Evolutionary conservation across 2,329 filamentous ascomycete genomes (phyloP).

Genomic region (Xylaria arbuscula): DNA sequence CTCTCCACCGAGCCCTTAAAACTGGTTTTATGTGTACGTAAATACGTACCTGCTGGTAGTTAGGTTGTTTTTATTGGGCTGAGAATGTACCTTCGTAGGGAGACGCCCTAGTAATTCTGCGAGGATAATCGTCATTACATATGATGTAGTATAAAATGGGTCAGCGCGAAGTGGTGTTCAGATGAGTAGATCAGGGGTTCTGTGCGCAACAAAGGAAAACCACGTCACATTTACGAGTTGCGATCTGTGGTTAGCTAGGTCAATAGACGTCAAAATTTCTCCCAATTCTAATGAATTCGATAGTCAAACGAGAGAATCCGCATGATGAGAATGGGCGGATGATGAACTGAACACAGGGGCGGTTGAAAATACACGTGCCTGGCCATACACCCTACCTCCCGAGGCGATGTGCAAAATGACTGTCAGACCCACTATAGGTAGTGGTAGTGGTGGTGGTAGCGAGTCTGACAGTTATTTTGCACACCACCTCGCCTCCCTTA

Average conservation of each 20-base stretch:
- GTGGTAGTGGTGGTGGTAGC: too few species aligned
- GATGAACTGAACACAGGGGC: not conserved
- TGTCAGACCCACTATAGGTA: too few species aligned
- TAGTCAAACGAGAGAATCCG: not conserved
- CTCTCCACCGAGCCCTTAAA: not conserved
- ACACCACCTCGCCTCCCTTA: too few species aligned
- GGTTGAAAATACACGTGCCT: not conserved
- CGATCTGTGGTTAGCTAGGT: not conserved
- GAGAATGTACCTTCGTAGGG: constrained; percentile 2
- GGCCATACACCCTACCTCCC: too few species aligned
- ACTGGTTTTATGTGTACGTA: not conserved
- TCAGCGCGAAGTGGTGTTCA: too few species aligned
- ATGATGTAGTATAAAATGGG: too few species aligned
- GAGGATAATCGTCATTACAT: too few species aligned
- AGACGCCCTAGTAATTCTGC: not conserved
- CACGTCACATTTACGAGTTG: not conserved
- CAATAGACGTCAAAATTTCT: not conserved
- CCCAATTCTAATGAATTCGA: not conserved
- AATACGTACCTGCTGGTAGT: not conserved
- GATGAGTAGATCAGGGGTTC: too few species aligned
- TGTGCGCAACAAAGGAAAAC: too few species aligned
- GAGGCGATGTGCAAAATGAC: too few species aligned
- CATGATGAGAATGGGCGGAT: not conserved
- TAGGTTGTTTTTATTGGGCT: not conserved
- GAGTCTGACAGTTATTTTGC: too few species aligned